A percentile compares a stretch with the other conserved stretches of the same genome.
phyloP scores from a whole-genome alignment of 345 rosid species.

The Arabidopsis arenosa region DNA sequence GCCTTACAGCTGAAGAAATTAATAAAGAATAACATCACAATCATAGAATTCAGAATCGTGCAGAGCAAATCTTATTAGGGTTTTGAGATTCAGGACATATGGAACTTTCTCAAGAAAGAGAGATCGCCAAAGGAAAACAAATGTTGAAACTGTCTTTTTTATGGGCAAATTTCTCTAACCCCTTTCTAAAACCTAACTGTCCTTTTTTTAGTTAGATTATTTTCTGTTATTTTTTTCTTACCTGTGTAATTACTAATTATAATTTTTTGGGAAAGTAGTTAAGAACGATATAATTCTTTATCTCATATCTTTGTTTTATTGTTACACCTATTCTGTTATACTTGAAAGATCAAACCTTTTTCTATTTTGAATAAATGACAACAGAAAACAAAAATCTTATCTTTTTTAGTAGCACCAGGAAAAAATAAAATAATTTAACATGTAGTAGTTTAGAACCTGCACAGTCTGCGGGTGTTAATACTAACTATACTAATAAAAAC shows the following conservation, averaged over 20 bases:
- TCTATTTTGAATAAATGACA: constrained; percentile 22
- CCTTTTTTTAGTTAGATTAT: constrained; percentile 31
- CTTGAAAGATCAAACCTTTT: neutral
- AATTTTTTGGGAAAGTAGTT: constrained; percentile 25
- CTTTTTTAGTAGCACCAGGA: neutral
- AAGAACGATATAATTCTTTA: constrained; percentile 9
- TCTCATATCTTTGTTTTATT: constrained; percentile 4
- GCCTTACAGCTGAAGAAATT: constrained; percentile 34
- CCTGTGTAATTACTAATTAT: constrained; percentile 37
- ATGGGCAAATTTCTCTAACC: constrained; percentile 32
- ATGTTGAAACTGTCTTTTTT: constrained; percentile 40
- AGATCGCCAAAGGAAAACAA: constrained; percentile 49
- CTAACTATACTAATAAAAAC: neutral
- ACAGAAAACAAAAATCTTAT: constrained; percentile 17
- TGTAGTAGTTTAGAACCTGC: constrained; percentile 2
- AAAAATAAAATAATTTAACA: neutral
- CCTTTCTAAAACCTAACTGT: constrained; percentile 5
- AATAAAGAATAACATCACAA: constrained; percentile 25
- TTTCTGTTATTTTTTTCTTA: constrained; percentile 4
- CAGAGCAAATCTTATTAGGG: constrained; percentile 38
- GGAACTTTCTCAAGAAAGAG: constrained; percentile 61
- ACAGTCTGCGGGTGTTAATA: neutral
- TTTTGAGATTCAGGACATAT: constrained; percentile 4
- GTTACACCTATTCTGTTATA: constrained; percentile 42
- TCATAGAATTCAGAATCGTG: constrained; percentile 29